These are phyloP conservation scores for Cytospora leucostoma DNA, from an alignment of 2,329 filamentous ascomycete species.

Conservation along the genomic window DNA sequence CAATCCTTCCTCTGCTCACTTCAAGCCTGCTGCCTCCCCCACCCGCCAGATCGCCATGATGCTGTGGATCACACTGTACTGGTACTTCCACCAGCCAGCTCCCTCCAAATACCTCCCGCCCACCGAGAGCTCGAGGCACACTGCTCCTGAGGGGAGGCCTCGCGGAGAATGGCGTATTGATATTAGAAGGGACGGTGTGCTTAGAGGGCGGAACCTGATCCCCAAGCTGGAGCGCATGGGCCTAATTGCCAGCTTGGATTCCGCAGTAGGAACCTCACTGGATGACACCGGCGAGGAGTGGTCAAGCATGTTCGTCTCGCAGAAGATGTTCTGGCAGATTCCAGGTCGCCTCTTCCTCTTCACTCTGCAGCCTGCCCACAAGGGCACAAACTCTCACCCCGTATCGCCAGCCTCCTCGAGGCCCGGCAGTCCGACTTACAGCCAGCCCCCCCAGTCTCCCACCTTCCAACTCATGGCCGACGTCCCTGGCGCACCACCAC, in stretches of 20 bases:
- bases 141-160: conserved; percentile 70
- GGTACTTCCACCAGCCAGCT: conserved; percentile 91
- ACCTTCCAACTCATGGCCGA: conserved; percentile 38
- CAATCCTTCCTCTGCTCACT: conserved; percentile 77
- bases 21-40: conserved; percentile 75
- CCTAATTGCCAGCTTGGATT: conserved; percentile 74
- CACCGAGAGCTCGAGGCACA: conserved; percentile 63
- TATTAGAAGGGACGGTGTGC: conserved; percentile 83
- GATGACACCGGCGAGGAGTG: conserved; percentile 67
- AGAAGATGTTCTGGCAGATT: conserved; percentile 87
- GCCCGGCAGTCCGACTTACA: conserved; percentile 51
- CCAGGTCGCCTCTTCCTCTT: conserved; percentile 87
- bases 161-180: conserved; percentile 84
- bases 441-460: conserved; percentile 31
- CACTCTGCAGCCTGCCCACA: conserved; percentile 65
- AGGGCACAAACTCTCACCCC: conserved; percentile 44
- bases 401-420: conserved; percentile 56
- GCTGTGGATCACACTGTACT: conserved; percentile 91
- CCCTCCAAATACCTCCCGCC: conserved; percentile 63
- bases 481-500: conserved; percentile 42
- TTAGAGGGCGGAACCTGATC: conserved; percentile 79
- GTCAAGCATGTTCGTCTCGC: conserved; percentile 79
- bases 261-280: conserved; percentile 67
- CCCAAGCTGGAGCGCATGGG: conserved; percentile 95
- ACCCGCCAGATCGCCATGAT: conserved; percentile 94